phyloP scores from a whole-genome alignment of 1,284 basidiomycete genomes.

The Sanghuangporus weigelae region DNA sequence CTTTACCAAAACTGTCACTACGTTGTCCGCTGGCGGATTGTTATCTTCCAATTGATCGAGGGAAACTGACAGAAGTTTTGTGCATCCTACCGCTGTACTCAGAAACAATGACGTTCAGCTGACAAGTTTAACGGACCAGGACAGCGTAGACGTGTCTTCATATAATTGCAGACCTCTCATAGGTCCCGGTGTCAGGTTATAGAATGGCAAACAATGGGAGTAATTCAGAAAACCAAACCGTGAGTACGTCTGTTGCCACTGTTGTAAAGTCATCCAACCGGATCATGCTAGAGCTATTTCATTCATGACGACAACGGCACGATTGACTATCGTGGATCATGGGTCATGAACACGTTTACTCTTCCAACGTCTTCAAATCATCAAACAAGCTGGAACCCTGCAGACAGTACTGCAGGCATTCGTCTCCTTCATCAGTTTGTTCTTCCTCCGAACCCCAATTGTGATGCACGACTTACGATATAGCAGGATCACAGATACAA shows the following conservation, averaged over 20 bases:
- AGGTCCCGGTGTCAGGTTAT: no score
- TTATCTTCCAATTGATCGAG: no score
- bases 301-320: neutral
- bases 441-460: neutral
- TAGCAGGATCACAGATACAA: constrained; percentile 1
- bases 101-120: no score
- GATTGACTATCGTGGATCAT: neutral
- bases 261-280: neutral
- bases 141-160: no score
- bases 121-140: no score
- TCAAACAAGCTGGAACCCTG: neutral
- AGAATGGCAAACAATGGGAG: no score
- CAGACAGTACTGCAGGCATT: neutral
- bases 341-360: neutral
- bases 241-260: neutral
- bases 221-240: neutral
- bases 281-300: neutral
- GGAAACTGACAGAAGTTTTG: no score
- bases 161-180: no score
- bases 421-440: constrained; percentile 1
- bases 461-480: neutral
- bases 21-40: no score
- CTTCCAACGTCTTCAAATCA: neutral
- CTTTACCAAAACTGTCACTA: no score
- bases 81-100: no score